Conservation (phyloP, 352 stramenopile species). For the Pythium rhizo-oryzae region DNA sequence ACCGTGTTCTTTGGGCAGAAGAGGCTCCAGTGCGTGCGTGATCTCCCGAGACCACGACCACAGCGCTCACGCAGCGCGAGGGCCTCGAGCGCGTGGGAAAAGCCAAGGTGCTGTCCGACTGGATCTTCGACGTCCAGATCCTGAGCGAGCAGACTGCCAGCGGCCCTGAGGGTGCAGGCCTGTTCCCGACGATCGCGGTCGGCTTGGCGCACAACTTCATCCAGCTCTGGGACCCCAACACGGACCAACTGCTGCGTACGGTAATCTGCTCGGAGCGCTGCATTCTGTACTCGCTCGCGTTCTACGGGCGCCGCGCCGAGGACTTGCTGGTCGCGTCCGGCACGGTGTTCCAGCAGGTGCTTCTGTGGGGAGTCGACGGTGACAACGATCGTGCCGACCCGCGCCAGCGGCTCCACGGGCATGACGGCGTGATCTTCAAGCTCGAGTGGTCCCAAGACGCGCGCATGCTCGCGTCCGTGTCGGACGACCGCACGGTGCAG, state of each 20-base stretch:
- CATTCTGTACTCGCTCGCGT: constrained; percentile 82
- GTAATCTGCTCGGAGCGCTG: constrained; percentile 79
- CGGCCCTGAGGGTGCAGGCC: not conserved
- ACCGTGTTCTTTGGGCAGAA: constrained; percentile 86
- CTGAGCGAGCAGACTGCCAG: constrained; percentile 34
- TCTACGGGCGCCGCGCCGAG: constrained; percentile 63
- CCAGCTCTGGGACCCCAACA: constrained; percentile 66
- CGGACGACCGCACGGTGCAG: constrained; percentile 84
- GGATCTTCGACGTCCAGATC: constrained; percentile 83
- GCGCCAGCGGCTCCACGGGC: constrained; percentile 72
- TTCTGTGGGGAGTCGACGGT: constrained; percentile 68
- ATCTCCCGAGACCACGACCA: constrained; percentile 48
- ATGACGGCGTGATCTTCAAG: constrained; percentile 89
- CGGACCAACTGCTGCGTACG: constrained; percentile 46
- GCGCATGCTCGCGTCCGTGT: constrained; percentile 74
- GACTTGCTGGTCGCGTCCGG: constrained; percentile 77
- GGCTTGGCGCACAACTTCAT: constrained; percentile 86
- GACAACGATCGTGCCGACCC: constrained; percentile 16
- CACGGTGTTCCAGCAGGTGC: constrained; percentile 87
- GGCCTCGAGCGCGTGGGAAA: constrained; percentile 41
- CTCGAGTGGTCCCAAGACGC: constrained; percentile 75
- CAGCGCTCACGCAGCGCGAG: constrained; percentile 14
- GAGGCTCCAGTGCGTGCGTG: constrained; percentile 54
- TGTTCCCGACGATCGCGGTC: constrained; percentile 51
- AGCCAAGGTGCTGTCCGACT: constrained; percentile 75